These are phyloP conservation scores for Blastobotrys raffinosifermentans DNA, from an alignment of 1,139 yeast species.

Conservation along the genomic window DNA sequence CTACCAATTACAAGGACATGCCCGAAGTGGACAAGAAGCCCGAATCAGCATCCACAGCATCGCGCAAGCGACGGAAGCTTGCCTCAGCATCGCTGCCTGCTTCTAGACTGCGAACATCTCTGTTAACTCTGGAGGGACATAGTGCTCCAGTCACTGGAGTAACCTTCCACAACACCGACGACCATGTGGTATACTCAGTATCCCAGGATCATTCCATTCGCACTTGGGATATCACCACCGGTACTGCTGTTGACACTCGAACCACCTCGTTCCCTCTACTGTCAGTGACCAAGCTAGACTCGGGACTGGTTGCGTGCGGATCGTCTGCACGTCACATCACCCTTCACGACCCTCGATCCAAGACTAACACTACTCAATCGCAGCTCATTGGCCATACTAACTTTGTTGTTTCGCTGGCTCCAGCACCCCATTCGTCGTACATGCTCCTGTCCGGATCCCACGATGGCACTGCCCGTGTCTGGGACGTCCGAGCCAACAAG, in stretches of 20 bases:
- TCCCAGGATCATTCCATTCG: constrained; percentile 93
- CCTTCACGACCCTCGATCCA: constrained; percentile 77
- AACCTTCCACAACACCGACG: constrained; percentile 63
- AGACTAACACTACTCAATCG: constrained; percentile 45
- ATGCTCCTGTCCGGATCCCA: constrained; percentile 88
- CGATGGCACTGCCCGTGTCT: constrained; percentile 89
- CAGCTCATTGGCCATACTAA: constrained; percentile 88
- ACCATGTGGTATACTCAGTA: constrained; percentile 81
- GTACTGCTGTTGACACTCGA: constrained; percentile 78
- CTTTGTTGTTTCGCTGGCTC: constrained; percentile 74
- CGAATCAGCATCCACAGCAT: constrained; percentile 47
- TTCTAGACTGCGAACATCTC: constrained; percentile 74
- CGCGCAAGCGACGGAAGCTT: constrained; percentile 84
- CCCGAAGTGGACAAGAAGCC: constrained; percentile 48
- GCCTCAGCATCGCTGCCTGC: constrained; percentile 56
- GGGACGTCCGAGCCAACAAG: constrained; percentile 90
- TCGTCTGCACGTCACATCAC: constrained; percentile 95
- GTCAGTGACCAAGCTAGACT: constrained; percentile 64
- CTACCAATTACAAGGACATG: constrained; percentile 79
- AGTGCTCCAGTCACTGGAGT: constrained; percentile 82
- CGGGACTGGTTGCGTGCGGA: constrained; percentile 75
- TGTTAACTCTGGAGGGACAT: constrained; percentile 74
- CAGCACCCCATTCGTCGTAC: constrained; percentile 44
- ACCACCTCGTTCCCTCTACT: constrained; percentile 83
- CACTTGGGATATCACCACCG: constrained; percentile 92